Percentiles rank a stretch among this genome's conserved stretches.
These are phyloP conservation scores for Acorus calamus DNA, from an alignment of 106 monocot species.

Conservation along the genomic window DNA sequence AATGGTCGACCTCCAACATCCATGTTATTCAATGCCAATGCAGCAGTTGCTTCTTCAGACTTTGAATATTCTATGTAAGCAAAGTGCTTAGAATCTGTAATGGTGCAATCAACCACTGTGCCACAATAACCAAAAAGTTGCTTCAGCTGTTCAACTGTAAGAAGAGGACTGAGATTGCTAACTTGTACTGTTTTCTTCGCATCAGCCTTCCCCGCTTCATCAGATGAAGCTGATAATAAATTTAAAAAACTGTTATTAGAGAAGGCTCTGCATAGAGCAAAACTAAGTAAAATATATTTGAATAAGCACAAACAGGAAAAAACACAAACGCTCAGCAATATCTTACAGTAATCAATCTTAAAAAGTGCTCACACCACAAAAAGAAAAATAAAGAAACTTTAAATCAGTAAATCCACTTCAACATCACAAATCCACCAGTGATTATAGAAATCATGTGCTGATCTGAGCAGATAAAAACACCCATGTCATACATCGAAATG, in stretches of 20 bases:
- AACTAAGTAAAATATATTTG: too few species aligned
- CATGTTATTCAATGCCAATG: constrained; percentile 82
- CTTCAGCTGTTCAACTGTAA: constrained; percentile 84
- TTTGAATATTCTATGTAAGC: constrained; percentile 92
- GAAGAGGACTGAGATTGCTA: constrained; percentile 93
- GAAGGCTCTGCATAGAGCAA: too few species aligned
- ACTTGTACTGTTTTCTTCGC: constrained; percentile 82
- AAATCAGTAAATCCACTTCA: too few species aligned
- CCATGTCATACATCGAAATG: too few species aligned
- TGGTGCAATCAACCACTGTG: constrained; percentile 78
- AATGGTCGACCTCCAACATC: constrained; percentile 92
- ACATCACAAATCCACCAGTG: too few species aligned
- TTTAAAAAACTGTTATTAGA: background rate
- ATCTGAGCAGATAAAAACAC: too few species aligned
- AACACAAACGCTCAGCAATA: too few species aligned
- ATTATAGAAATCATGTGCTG: too few species aligned
- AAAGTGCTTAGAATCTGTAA: constrained; percentile 92
- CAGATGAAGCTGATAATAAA: constrained; percentile 33
- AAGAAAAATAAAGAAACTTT: too few species aligned
- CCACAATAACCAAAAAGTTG: constrained; percentile 97
- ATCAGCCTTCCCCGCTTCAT: constrained; percentile 40
- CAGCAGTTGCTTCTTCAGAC: constrained; percentile 82
- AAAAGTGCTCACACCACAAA: too few species aligned
- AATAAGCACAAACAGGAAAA: too few species aligned
- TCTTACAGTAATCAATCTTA: too few species aligned